Conservation (phyloP, 306 rosid genomes). For the Datisca glomerata region DNA sequence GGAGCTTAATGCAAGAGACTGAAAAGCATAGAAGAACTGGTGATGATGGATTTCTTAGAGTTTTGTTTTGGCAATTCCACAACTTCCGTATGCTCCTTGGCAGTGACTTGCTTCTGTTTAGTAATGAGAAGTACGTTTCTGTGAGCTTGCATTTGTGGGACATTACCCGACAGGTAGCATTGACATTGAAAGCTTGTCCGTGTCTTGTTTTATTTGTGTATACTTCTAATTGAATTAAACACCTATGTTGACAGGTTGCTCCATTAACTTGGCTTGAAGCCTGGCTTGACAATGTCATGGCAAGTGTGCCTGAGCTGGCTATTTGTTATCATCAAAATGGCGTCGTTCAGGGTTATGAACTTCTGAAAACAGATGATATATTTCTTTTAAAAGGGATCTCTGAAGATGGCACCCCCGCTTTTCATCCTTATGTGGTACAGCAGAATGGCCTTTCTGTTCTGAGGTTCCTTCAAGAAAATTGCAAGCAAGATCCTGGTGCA, state of each 20-base stretch:
- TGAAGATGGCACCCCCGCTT: slow-evolving; percentile 91
- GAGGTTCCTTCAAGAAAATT: slow-evolving; percentile 94
- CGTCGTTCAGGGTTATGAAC: slow-evolving; percentile 96
- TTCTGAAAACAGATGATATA: slow-evolving; percentile 84
- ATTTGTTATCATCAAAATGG: slow-evolving; percentile 91
- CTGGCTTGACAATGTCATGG: slow-evolving; percentile 99
- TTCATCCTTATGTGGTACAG: slow-evolving; percentile 90
- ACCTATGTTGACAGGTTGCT: slow-evolving; percentile 46
- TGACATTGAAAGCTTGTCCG: background rate
- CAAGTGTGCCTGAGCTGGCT: slow-evolving; percentile 96
- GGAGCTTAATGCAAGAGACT: slow-evolving; percentile 61
- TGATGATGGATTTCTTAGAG: slow-evolving; percentile 60
- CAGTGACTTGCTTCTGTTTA: slow-evolving; percentile 83
- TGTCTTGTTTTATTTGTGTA: slow-evolving; percentile 7
- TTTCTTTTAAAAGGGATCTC: slow-evolving; percentile 85
- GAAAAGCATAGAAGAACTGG: slow-evolving; percentile 71
- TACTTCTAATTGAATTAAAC: slow-evolving; percentile 1
- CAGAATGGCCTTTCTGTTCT: slow-evolving; percentile 94
- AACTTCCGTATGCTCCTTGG: slow-evolving; percentile 96
- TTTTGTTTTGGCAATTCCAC: slow-evolving; percentile 94
- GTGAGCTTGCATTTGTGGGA: slow-evolving; percentile 99
- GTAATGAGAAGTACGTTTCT: slow-evolving; percentile 89
- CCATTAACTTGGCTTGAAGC: slow-evolving; percentile 98
- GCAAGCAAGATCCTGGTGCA: slow-evolving; percentile 97
- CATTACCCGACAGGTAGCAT: slow-evolving; percentile 64